Base-by-base conservation (phyloP, 805 yeast genomes). In the Nakazawaea populi region DNA sequence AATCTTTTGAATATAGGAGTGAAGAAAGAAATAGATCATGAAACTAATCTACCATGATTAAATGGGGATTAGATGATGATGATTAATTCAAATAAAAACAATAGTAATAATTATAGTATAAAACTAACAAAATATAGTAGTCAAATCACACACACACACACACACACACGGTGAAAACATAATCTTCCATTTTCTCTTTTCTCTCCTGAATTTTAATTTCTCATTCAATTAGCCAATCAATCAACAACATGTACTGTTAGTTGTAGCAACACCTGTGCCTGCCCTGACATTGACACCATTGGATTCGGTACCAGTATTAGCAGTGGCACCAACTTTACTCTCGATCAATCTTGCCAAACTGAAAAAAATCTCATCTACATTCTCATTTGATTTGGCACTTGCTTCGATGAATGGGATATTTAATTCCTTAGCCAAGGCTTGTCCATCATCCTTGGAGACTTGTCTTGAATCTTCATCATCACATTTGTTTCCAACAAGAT, bases 401-500 rank as follows among this genome's bases (percentile, higher is more conserved):
- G 98, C 95, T 74, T 94, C 99, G 64, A 94, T 76, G 70, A 94
- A 94, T 32, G 96, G 96, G 51, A 94, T 76, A 51, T 88, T 88
- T 59, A 94, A 77, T 68, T 87, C 95, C 53, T 82, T 77, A 30
- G 98, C 97, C 57, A 94, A 75, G 24, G 80, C 82, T 65, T 87
- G 89, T 62, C 98, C 99, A 69, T 92, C 96, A 63, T 92, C 96
- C 52, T 80, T 76, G 28, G 91, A 75, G 10, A 94, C 96, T 52
- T 86, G 91, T 70, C 99, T 84, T 58, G 87, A 80, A 54, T 84
- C 92, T 48, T 78, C 83, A 71, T 91, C 94, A 64, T 94, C 99
- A 67, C 87, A 85, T 75, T 94, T 94, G 77, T 94, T 94, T 56
- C 97, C 99, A 12, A 94, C 97, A 58, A 94, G 75, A 64, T 92